Base-by-base conservation (phyloP, 768 basidiomycete species). In the Pleurotus sapidus region DNA sequence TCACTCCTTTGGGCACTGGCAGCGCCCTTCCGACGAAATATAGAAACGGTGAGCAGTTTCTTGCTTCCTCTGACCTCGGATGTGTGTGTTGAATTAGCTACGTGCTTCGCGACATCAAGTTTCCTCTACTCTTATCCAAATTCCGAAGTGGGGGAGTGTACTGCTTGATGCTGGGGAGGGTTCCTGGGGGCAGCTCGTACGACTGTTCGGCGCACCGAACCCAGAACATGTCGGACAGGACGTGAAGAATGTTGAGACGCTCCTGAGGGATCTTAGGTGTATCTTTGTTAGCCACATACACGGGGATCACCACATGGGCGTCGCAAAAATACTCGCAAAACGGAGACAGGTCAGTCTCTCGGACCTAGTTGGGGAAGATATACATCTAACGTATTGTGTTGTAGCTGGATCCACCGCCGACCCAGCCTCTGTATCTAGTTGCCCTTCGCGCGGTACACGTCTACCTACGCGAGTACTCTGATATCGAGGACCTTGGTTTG, bases 131-230 rank as follows among this genome's bases (percentile, higher is more conserved):
- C 77, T 95, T 4, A 72, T 98, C 5, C 78, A 79, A 48, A 85
- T 95, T 37, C 94, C 95, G 0, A 71, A 74, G 0, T 77, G 77
- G 55, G 91, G 92, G 0, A 85, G 82, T 59, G 72, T 97, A 34
- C 72, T 98, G n/a, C 78, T 98, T 2, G 96, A 98, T 61, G 82
- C 81, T 0, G 96, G 96, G 0, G 96, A 98, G 72, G 95, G 94
- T 0, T 94, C 95, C 0, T 89, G 88, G 80, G 95, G 95, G 1
- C 96, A 98, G 65, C 78, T 98, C 3, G 77, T 78, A 2, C 80
- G 96, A 3, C 81, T 86, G 48, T 95, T 87, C 65, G 94, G 94
- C 1, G 65, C 74, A 15, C 76, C 80, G 37, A 65, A 63, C 3
- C 59, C 64, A 1, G 64, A 65, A 3, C 57, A 69, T 0, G 60